These are phyloP conservation scores for Bonia amplexicaulis DNA, from an alignment of 176 grass and related monocot genomes.

Conservation along the genomic window DNA sequence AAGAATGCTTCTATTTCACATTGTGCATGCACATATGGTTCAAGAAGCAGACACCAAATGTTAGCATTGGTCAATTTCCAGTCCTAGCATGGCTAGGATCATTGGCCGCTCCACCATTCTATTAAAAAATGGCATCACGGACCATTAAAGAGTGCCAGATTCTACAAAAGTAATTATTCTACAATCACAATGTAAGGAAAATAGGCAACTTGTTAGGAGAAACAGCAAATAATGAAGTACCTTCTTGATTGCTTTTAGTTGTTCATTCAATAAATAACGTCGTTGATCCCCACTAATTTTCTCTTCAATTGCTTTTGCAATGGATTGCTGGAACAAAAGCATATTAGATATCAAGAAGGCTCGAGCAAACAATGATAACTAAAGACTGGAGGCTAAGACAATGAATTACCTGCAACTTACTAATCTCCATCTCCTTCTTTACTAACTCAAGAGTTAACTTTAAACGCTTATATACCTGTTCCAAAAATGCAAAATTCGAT, in stretches of 20 bases:
- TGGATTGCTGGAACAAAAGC: constrained; percentile 75
- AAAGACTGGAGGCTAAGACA: not conserved
- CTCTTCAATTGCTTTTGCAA: constrained; percentile 99
- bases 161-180: constrained; percentile 8
- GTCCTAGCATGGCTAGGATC: not conserved
- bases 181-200: not conserved
- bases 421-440: constrained; percentile 99
- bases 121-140: not conserved
- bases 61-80: not conserved
- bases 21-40: constrained; percentile 6
- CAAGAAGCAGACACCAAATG: not conserved
- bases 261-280: constrained; percentile 94
- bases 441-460: constrained; percentile 91
- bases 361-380: constrained; percentile 7
- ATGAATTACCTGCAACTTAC: constrained; percentile 80
- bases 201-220: not conserved
- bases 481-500: constrained; percentile 34
- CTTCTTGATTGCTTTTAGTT: constrained; percentile 99
- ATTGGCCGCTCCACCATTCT: not conserved
- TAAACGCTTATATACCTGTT: constrained; percentile 90
- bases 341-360: constrained; percentile 17
- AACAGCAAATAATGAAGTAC: constrained; percentile 32
- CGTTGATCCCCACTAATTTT: constrained; percentile 99
- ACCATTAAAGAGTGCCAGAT: not conserved
- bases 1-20: constrained; percentile 7